phyloP scores from a whole-genome alignment of 1,139 yeast species.

The Meyerozyma carpophila region DNA sequence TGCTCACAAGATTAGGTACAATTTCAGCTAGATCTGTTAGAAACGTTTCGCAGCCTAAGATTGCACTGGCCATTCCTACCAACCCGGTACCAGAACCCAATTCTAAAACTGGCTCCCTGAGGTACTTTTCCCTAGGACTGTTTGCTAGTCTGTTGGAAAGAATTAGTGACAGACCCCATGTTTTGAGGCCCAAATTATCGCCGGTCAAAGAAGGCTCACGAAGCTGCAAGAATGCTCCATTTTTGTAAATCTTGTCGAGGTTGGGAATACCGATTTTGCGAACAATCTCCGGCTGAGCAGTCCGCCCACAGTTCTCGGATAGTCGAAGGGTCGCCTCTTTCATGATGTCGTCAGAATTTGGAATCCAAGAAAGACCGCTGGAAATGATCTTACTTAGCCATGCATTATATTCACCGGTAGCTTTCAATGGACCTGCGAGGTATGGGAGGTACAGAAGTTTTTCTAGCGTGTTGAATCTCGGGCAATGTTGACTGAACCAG shows the following conservation, averaged over 20 bases:
- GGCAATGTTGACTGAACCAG: conserved; percentile 40
- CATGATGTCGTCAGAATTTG: conserved; percentile 31
- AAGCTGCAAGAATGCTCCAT: conserved; percentile 31
- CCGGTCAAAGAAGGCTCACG: conserved; percentile 83
- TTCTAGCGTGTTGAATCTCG: conserved; percentile 21
- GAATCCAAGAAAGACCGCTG: conserved; percentile 50
- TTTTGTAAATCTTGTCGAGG: conserved; percentile 14
- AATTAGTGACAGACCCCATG: conserved; percentile 91
- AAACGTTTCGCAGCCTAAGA: conserved; percentile 44
- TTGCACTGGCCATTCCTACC: conserved; percentile 64
- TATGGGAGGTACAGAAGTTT: conserved; percentile 24
- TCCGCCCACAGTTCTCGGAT: conserved; percentile 80
- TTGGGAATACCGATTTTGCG: conserved; percentile 40
- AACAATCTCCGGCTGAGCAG: conserved; percentile 71
- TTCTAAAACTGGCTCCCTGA: conserved; percentile 55
- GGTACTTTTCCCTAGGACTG: conserved; percentile 12
- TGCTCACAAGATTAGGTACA: conserved; percentile 56
- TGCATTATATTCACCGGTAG: conserved; percentile 28
- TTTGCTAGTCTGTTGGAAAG: conserved; percentile 51
- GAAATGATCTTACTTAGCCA: conserved; percentile 69
- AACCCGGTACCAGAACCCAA: conserved; percentile 94
- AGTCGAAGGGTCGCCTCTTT: conserved; percentile 59
- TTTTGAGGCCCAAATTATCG: conserved; percentile 84
- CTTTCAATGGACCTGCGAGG: conserved; percentile 20
- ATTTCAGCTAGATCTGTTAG: conserved; percentile 82